Percentiles rank a stretch among this genome's conserved stretches.
These are phyloP conservation scores for Nematocida sp. DNA, from an alignment of 371 early-diverging fungal species.

Conservation along the genomic window DNA sequence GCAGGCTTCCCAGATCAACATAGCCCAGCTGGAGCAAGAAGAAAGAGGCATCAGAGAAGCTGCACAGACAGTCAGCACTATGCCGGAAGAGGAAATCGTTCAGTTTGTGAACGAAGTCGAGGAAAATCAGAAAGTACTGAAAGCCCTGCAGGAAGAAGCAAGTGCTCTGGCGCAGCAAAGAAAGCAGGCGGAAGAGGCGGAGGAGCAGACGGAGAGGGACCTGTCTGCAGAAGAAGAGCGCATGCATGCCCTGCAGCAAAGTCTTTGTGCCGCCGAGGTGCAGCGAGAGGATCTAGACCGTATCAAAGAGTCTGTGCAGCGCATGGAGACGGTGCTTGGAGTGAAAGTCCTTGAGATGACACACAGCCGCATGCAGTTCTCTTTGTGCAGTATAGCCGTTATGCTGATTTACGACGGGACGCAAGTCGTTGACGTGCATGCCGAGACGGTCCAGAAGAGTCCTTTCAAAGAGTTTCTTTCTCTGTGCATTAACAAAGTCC, in stretches of 20 bases:
- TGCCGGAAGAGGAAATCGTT: slow-evolving; percentile 2
- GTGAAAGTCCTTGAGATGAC: slow-evolving; percentile 28
- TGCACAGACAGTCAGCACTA: background rate
- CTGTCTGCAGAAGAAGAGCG: background rate
- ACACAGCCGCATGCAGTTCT: slow-evolving; percentile 14
- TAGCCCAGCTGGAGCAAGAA: background rate
- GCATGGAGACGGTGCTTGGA: slow-evolving; percentile 35
- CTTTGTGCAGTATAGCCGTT: slow-evolving; percentile 10
- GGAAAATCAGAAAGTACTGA: background rate
- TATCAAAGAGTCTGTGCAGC: slow-evolving; percentile 11
- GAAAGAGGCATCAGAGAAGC: slow-evolving; percentile 15
- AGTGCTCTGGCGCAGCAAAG: background rate
- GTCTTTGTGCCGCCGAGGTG: slow-evolving; percentile 21
- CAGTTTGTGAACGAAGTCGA: slow-evolving; percentile 1
- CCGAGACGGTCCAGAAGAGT: slow-evolving; percentile 1
- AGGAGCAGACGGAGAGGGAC: background rate
- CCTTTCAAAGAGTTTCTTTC: slow-evolving; percentile 22
- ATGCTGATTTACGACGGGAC: slow-evolving; percentile 47
- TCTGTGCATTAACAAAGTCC: background rate
- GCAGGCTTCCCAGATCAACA: background rate
- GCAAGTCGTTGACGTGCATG: slow-evolving; percentile 26
- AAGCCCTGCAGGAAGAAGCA: background rate
- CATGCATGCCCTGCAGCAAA: background rate
- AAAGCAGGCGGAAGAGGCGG: background rate
- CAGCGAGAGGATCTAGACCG: slow-evolving; percentile 32